Evolutionary conservation across 805 yeast species (phyloP), one percentile per base, ranked within the genome.

Genomic region (Starmerella etchellsii): DNA sequence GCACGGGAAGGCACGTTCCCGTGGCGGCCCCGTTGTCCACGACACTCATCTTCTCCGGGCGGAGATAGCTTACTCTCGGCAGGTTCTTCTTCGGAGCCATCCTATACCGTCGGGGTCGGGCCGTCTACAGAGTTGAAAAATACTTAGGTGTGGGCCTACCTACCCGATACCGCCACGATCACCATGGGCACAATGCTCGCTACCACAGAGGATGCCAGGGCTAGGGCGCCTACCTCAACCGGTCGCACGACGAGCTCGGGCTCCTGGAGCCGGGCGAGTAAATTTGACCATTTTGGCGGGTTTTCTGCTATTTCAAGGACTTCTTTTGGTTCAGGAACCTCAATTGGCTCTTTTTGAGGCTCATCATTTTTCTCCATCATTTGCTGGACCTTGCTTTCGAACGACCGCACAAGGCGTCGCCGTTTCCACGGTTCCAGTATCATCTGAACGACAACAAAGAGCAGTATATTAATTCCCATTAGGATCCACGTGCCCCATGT

Each of bases 361-460:
- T 14, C n/a, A 7, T 13, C 14, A 9, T 27, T 15, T 14, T 37
- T 21, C 20, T 31, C 37, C 14, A 48, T 29, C 43, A 47, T 54
- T 9, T 37, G 67, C 48, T 69, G 74, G 11, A 87, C 93, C 54
- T 79, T 81, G 20, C 69, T 75, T 53, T 88, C 95, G 62, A 91
- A 91, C 1, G 85, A 73, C 10, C 74, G 74, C 18, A 88, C 93
- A 45, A 91, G 63, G 42, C 87, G 66, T 43, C 74, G 66, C 48
- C 98, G 66, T 55, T 85, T 91, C 88, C 95, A 84, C 0, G 99
- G 98, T 63, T 91, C 99, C 36, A 91, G 73, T 1, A 85, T 67
- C 51, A 91, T 65, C 49, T 94, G 95, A 15, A 93, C 91, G 6
- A 81, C 65, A 3, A 85, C 54, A 49, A 91, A 85, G 22, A 93